A percentile compares a stretch with the other conserved stretches of the same genome.
phyloP scores from a whole-genome alignment of 805 yeast species.

The Teunomyces gatunensis region DNA sequence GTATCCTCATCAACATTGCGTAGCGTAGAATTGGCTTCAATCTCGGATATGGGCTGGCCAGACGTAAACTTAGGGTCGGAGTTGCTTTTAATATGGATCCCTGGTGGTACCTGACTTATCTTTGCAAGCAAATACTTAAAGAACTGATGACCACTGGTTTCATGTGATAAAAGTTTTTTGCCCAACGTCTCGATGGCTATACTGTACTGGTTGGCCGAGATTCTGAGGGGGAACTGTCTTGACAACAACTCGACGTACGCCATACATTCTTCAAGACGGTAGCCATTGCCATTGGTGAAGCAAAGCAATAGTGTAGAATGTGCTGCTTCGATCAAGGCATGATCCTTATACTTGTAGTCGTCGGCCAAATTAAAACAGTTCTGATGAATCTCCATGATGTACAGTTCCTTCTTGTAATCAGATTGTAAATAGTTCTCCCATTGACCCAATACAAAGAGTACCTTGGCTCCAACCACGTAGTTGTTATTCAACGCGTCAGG shows the following conservation, averaged over 20 bases:
- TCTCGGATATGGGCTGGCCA: constrained; percentile 39
- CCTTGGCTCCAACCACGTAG: constrained; percentile 34
- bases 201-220: constrained; percentile 54
- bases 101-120: constrained; percentile 37
- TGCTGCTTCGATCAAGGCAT: constrained; percentile 52
- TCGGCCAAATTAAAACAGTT: constrained; percentile 32
- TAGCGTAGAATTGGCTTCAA: constrained; percentile 35
- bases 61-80: constrained; percentile 21
- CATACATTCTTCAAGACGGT: constrained; percentile 19
- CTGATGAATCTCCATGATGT: constrained; percentile 24
- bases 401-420: constrained; percentile 14
- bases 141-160: constrained; percentile 31
- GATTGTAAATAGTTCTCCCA: constrained; percentile 46
- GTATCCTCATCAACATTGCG: constrained; percentile 23
- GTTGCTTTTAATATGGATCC: constrained; percentile 18
- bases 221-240: constrained; percentile 52
- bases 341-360: constrained; percentile 17
- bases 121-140: constrained; percentile 41
- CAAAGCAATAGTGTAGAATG: constrained; percentile 54
- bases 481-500: constrained; percentile 25
- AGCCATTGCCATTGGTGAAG: constrained; percentile 25
- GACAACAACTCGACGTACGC: constrained; percentile 47
- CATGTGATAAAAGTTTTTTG: constrained; percentile 29
- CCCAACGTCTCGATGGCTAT: constrained; percentile 60
- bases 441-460: constrained; percentile 45